phyloP scores from a whole-genome alignment of 805 yeast genomes.

The Ogataea salicorniae region DNA sequence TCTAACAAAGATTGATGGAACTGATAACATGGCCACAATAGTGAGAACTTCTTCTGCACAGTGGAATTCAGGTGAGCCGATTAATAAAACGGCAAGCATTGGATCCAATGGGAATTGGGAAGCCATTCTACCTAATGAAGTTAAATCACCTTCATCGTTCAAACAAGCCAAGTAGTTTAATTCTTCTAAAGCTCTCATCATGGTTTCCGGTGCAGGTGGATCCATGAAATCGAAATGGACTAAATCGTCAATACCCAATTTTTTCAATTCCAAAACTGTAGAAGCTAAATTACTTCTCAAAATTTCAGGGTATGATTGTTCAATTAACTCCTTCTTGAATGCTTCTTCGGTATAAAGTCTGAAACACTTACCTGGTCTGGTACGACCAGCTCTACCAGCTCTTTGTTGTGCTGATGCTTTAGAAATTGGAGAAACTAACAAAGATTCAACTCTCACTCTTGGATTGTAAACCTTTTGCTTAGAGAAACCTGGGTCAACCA shows the following conservation, averaged over 20 bases:
- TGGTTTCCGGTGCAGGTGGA: constrained; percentile 99
- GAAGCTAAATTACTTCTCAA: constrained; percentile 84
- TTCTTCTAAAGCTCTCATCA: constrained; percentile 98
- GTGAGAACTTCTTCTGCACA: constrained; percentile 88
- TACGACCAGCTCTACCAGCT: constrained; percentile 99
- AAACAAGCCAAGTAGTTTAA: constrained; percentile 84
- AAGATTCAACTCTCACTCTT: constrained; percentile 88
- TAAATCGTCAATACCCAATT: constrained; percentile 89
- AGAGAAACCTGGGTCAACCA: constrained; percentile 95
- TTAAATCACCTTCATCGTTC: constrained; percentile 86
- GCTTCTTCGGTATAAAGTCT: constrained; percentile 96
- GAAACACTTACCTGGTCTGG: constrained; percentile 97
- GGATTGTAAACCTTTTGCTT: constrained; percentile 97
- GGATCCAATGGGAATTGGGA: constrained; percentile 96
- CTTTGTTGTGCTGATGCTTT: constrained; percentile 97
- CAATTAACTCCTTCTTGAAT: constrained; percentile 85
- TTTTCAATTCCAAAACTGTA: constrained; percentile 88
- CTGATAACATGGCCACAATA: constrained; percentile 85
- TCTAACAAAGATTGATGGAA: constrained; percentile 91
- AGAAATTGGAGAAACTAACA: constrained; percentile 91
- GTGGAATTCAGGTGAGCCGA: constrained; percentile 76
- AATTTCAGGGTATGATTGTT: constrained; percentile 95
- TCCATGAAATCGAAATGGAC: constrained; percentile 99
- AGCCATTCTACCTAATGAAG: constrained; percentile 84
- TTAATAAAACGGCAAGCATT: constrained; percentile 86